Percentiles rank a stretch among this genome's conserved stretches.
Conservation (phyloP, 768 basidiomycete genomes). For the Pulveroboletus sp. region DNA sequence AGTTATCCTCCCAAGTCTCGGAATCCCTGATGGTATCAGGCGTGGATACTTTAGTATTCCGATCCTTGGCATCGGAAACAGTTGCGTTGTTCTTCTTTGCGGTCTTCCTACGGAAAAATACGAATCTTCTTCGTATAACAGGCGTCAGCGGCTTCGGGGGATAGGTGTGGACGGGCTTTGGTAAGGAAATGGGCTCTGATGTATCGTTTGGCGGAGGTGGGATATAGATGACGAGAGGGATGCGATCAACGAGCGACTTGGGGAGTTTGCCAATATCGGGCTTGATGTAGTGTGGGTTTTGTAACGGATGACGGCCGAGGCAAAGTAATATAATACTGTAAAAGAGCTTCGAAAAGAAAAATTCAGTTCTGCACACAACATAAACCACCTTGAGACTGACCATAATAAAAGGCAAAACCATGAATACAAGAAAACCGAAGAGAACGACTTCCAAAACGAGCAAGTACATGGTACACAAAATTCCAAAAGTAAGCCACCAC, state of each 20-base stretch:
- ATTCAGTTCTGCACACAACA: constrained; percentile 3
- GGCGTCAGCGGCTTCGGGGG: constrained; percentile 48
- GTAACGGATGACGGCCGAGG: constrained; percentile 75
- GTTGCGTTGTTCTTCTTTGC: constrained; percentile 23
- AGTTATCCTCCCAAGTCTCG: constrained; percentile 70
- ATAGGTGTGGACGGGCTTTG: constrained; percentile 52
- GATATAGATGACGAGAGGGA: constrained; percentile 83
- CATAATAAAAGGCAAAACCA: constrained; percentile 74
- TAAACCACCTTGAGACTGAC: constrained; percentile 41
- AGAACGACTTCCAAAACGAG: constrained; percentile 70
- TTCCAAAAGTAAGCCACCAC: constrained; percentile 84
- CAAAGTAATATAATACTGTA: constrained; percentile 79
- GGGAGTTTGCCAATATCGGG: constrained; percentile 77
- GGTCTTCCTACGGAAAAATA: constrained; percentile 41
- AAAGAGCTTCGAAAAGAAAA: constrained; percentile 45
- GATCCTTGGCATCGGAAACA: constrained; percentile 16
- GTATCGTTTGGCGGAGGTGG: constrained; percentile 63
- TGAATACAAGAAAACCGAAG: constrained; percentile 71
- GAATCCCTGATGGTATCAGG: constrained; percentile 28
- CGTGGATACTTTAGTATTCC: constrained; percentile 5
- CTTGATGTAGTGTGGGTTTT: constrained; percentile 67
- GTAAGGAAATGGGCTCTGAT: constrained; percentile 37
- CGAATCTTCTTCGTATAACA: constrained; percentile 44
- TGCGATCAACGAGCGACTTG: constrained; percentile 66
- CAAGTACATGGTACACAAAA: constrained; percentile 75